phyloP scores from a whole-genome alignment of 2,329 filamentous ascomycete species.

The Sporothrix brunneoviolacea region DNA sequence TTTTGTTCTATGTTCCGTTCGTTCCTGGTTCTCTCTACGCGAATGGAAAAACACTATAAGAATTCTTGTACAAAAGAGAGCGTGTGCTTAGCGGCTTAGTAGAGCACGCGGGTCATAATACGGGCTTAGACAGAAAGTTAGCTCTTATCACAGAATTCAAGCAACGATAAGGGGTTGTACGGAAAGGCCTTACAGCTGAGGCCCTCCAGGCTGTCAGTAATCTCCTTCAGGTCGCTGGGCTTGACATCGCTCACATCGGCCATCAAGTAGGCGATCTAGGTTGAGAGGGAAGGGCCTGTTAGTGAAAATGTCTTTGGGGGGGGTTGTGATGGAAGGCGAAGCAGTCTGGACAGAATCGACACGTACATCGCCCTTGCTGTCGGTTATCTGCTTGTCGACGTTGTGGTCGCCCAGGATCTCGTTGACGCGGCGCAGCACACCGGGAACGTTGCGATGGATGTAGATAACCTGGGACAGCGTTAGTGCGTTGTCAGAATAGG shows the following conservation, averaged over 20 bases:
- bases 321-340: no score
- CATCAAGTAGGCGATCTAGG: conserved; percentile 82
- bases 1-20: not conserved
- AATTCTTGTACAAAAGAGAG: no score
- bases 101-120: conserved; percentile 42
- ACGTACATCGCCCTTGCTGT: conserved; percentile 78
- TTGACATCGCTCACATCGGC: conserved; percentile 90
- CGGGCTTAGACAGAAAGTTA: conserved; percentile 27
- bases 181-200: conserved; percentile 64
- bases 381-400: conserved; percentile 97
- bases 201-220: conserved; percentile 75
- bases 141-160: not conserved
- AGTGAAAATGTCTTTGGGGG: no score
- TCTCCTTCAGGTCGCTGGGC: conserved; percentile 71
- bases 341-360: not conserved
- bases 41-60: no score
- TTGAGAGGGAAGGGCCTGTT: not conserved
- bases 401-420: conserved; percentile 92
- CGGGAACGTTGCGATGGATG: conserved; percentile 93
- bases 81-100: conserved; percentile 24
- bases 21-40: not conserved
- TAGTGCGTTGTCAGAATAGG: not conserved
- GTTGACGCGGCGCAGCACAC: conserved; percentile 91
- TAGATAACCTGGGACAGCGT: conserved; percentile 72
- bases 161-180: not conserved